Percentiles rank a stretch among this genome's conserved stretches.
Conservation (phyloP, 345 rosid genomes). For the Salix udensis region DNA sequence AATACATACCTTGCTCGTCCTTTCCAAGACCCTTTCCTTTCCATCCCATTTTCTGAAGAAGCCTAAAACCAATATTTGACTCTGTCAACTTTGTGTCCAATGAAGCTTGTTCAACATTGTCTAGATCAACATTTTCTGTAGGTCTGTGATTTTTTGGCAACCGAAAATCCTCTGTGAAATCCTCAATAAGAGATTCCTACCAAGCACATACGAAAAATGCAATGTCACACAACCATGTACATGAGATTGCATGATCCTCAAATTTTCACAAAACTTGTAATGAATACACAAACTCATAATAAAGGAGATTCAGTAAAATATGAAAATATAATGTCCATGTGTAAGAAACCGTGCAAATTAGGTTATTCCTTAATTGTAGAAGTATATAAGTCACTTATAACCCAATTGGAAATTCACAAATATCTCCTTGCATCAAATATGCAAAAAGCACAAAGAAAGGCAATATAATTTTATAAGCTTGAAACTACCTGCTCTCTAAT, state of each 20-base stretch:
- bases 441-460: background rate
- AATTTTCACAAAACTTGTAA: background rate
- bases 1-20: slow-evolving; percentile 74
- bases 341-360: background rate
- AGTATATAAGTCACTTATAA: background rate
- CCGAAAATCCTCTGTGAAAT: slow-evolving; percentile 61
- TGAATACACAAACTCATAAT: background rate
- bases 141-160: slow-evolving; percentile 71
- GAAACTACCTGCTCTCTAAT: background rate
- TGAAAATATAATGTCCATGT: background rate
- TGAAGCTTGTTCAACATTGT: slow-evolving; percentile 86
- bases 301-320: background rate
- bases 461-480: background rate
- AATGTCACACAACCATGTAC: slow-evolving; percentile 4
- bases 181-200: slow-evolving; percentile 68
- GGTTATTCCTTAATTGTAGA: too few relatives aligned
- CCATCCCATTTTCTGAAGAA: slow-evolving; percentile 99
- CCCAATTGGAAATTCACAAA: too few relatives aligned
- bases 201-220: slow-evolving; percentile 23
- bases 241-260: background rate
- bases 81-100: slow-evolving; percentile 71
- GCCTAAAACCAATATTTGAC: slow-evolving; percentile 89
- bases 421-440: background rate
- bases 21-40: slow-evolving; percentile 95
- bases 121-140: slow-evolving; percentile 79